A percentile compares a stretch with the other conserved stretches of the same genome.
phyloP scores from a whole-genome alignment of 2,329 filamentous ascomycete species.

The Akanthomyces uredinophilus region DNA sequence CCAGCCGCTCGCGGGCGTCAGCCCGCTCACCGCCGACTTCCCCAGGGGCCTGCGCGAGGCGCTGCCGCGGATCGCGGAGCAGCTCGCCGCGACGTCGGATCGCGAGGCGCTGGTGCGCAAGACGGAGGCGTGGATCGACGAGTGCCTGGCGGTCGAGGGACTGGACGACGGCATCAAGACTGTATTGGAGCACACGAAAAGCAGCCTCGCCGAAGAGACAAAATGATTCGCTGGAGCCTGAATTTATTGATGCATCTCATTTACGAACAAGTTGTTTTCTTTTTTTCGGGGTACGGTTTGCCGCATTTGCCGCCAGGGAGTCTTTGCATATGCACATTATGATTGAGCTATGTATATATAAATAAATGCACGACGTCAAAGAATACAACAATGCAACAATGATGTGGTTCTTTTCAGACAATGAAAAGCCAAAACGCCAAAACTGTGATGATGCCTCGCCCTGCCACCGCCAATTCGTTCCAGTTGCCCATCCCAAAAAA shows the following conservation, averaged over 20 bases:
- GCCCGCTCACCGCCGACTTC: slow-evolving; percentile 62
- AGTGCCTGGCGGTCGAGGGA: slow-evolving; percentile 41
- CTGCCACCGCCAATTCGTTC: not conserved
- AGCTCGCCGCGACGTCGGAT: slow-evolving; percentile 41
- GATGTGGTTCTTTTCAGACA: not conserved
- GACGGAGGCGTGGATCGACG: slow-evolving; percentile 49
- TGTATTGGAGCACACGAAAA: slow-evolving; percentile 50
- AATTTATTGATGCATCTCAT: not conserved
- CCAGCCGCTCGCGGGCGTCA: slow-evolving; percentile 63
- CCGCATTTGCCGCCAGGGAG: slow-evolving; percentile 3
- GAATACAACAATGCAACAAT: not conserved
- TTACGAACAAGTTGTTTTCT: not conserved
- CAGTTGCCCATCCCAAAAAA: slow-evolving; percentile 1
- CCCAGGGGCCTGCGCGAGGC: slow-evolving; percentile 63
- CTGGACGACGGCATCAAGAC: slow-evolving; percentile 52
- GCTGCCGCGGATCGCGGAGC: slow-evolving; percentile 55
- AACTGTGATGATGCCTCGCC: not conserved
- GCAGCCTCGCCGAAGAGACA: slow-evolving; percentile 17
- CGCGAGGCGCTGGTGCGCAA: slow-evolving; percentile 42
- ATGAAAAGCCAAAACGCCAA: not conserved
- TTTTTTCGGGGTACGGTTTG: not conserved
- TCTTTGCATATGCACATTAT: slow-evolving; percentile 6
- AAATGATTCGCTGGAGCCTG: not conserved
- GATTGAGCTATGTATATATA: not conserved
- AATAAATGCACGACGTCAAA: slow-evolving; percentile 1